Conservation (phyloP, 257 asterid genomes). For the Ocimum tenuiflorum region DNA sequence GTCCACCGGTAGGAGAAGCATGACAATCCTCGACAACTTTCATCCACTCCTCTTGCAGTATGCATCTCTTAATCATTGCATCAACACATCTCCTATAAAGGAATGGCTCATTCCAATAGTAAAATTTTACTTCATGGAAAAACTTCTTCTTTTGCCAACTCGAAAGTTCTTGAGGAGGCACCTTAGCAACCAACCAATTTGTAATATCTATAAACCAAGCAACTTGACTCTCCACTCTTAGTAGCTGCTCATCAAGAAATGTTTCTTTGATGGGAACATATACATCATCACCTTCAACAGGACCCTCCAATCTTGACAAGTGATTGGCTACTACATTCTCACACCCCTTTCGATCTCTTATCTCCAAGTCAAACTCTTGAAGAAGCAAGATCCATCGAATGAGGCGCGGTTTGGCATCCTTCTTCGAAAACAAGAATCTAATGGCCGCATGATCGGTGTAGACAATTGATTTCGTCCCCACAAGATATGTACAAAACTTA, state of each 20-base stretch:
- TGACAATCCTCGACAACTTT: too few relatives aligned
- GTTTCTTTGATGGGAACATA: background rate
- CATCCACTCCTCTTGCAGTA: too few relatives aligned
- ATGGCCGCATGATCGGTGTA: background rate
- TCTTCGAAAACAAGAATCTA: background rate
- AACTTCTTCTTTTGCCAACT: too few relatives aligned
- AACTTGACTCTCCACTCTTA: background rate
- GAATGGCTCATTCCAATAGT: slow-evolving; percentile 34
- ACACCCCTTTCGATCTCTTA: background rate
- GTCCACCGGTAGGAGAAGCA: too few relatives aligned
- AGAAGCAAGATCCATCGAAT: background rate
- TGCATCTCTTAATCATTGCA: too few relatives aligned
- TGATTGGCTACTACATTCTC: background rate
- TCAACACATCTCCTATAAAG: too few relatives aligned
- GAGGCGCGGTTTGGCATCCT: background rate
- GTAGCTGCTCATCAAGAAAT: background rate
- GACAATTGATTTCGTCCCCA: background rate
- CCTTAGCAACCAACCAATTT: slow-evolving; percentile 94
- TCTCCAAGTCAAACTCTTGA: background rate
- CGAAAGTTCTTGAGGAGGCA: too few relatives aligned
- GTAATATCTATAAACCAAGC: too few relatives aligned
- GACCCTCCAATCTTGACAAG: background rate
- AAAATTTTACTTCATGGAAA: too few relatives aligned
- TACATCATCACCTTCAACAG: background rate
- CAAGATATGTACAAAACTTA: background rate